These are phyloP conservation scores for Yarrowia yakushimensis DNA, from an alignment of 805 yeast species.

Conservation along the genomic window DNA sequence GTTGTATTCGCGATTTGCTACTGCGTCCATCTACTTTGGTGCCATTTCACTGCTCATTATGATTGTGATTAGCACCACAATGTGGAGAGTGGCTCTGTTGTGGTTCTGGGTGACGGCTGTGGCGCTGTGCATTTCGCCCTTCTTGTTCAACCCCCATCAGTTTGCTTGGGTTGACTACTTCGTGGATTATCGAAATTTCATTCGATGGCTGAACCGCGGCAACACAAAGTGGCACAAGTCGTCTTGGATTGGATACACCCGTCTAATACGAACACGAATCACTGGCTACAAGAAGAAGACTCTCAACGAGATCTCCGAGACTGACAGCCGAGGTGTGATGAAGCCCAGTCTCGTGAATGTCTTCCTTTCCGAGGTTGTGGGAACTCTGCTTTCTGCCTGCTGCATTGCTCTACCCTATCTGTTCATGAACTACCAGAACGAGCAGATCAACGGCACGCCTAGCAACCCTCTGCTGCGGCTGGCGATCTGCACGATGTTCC, in stretches of 20 bases:
- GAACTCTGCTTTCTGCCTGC: slow-evolving; percentile 57
- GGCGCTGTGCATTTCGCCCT: slow-evolving; percentile 81
- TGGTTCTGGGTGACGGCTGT: slow-evolving; percentile 94
- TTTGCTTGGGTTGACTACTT: slow-evolving; percentile 85
- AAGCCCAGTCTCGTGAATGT: slow-evolving; percentile 70
- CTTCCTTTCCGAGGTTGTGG: slow-evolving; percentile 62
- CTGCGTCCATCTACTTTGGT: slow-evolving; percentile 66
- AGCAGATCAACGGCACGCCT: slow-evolving; percentile 31
- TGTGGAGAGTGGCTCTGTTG: slow-evolving; percentile 78
- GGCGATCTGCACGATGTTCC: slow-evolving; percentile 38
- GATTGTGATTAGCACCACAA: slow-evolving; percentile 53
- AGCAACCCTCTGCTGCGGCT: slow-evolving; percentile 55
- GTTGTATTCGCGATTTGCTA: slow-evolving; percentile 65
- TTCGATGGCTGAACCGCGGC: slow-evolving; percentile 72
- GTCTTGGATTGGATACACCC: slow-evolving; percentile 67
- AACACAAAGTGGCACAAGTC: slow-evolving; percentile 50
- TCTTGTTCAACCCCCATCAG: slow-evolving; percentile 90
- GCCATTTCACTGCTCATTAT: slow-evolving; percentile 50
- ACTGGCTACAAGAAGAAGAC: slow-evolving; percentile 75
- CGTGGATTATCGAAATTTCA: slow-evolving; percentile 80
- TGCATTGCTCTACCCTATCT: slow-evolving; percentile 57
- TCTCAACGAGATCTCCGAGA: slow-evolving; percentile 53
- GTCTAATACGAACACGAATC: slow-evolving; percentile 66
- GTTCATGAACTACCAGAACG: slow-evolving; percentile 50
- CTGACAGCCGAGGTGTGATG: slow-evolving; percentile 31